Evolutionary conservation across 2,329 filamentous ascomycete genomes (phyloP).

Genomic region (Aaosphaeria arxii): DNA sequence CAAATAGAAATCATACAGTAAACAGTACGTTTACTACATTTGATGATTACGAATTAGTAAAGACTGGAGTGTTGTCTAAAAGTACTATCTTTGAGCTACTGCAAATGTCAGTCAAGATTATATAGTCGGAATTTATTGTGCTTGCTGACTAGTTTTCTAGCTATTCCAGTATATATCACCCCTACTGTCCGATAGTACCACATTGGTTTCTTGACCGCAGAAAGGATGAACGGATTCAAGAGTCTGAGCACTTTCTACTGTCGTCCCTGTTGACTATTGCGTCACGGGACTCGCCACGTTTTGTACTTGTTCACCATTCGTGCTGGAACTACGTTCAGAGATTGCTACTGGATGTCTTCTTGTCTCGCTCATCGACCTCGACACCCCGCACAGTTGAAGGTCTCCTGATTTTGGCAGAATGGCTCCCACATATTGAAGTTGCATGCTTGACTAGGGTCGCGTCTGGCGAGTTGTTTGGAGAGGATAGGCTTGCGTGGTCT

Average conservation of each 20-base stretch:
- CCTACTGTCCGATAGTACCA: not conserved
- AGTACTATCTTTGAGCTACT: not conserved
- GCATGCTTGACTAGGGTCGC: not conserved
- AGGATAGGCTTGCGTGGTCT: not conserved
- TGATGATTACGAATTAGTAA: not conserved
- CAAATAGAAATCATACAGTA: not conserved
- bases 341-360: not conserved
- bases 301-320: not conserved
- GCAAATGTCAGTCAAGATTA: not conserved
- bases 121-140: not conserved
- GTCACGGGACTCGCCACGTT: not conserved
- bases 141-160: too few relatives aligned
- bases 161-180: not conserved
- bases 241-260: not conserved
- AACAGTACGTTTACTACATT: not conserved
- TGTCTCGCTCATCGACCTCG: not conserved
- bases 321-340: not conserved
- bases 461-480: not conserved
- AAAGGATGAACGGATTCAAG: not conserved
- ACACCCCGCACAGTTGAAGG: not conserved
- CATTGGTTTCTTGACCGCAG: not conserved
- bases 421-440: not conserved
- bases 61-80: not conserved
- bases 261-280: not conserved
- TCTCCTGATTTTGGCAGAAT: not conserved